phyloP scores from a whole-genome alignment of 495 filamentous ascomycete genomes.

The Penicillium chermesinum region DNA sequence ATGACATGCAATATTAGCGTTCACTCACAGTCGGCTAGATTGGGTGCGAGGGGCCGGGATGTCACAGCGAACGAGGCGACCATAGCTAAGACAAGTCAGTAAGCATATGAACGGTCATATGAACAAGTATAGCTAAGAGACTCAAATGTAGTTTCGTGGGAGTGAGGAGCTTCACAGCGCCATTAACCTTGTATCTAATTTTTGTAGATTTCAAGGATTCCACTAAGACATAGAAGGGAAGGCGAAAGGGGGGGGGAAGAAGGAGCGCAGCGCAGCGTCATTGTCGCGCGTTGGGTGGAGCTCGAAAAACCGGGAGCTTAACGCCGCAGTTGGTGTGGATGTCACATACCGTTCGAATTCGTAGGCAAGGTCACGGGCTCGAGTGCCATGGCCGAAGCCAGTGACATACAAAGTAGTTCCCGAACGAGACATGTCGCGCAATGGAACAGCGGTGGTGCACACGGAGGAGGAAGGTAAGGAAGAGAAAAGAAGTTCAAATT shows the following conservation, averaged over 20 bases:
- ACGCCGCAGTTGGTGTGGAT: slow-evolving; percentile 42
- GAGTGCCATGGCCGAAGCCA: slow-evolving; percentile 98
- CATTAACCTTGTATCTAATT: too few relatives aligned
- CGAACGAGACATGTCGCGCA: slow-evolving; percentile 74
- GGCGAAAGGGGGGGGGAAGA: slow-evolving; percentile 15
- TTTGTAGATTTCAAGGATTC: too few relatives aligned
- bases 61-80: slow-evolving; percentile 96
- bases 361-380: slow-evolving; percentile 99
- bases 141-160: not conserved
- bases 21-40: slow-evolving; percentile 85
- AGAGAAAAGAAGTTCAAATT: slow-evolving; percentile 1
- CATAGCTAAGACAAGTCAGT: slow-evolving; percentile 59
- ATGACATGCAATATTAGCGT: not conserved
- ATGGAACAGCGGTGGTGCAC: not conserved
- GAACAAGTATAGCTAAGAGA: not conserved
- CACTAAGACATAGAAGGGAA: not conserved
- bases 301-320: slow-evolving; percentile 24
- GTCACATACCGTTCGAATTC: slow-evolving; percentile 99
- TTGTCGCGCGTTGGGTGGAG: slow-evolving; percentile 12
- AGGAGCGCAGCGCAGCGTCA: slow-evolving; percentile 12
- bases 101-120: not conserved
- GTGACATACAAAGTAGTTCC: slow-evolving; percentile 94
- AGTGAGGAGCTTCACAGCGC: not conserved
- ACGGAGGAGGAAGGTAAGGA: slow-evolving; percentile 1
- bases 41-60: slow-evolving; percentile 94